Base-by-base conservation (phyloP, 106 monocot species). In the Dactylorhiza incarnata region DNA sequence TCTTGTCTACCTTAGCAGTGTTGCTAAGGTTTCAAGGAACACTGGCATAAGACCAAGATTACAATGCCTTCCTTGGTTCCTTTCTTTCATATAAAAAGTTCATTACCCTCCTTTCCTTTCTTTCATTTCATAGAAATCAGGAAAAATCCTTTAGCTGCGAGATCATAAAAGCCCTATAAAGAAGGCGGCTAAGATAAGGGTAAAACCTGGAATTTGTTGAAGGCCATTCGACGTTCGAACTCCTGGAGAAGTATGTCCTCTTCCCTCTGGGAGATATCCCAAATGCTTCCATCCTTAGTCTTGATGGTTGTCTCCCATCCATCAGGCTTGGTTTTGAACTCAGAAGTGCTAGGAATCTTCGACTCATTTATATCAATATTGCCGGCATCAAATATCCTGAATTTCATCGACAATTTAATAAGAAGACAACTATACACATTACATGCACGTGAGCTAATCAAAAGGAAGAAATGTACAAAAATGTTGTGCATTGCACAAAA, bases 161-260 rank as follows among this genome's bases (percentile, higher is more conserved):
- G 47, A 73, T 23, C 13, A 48, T 55, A 44, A 25, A 37, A 37
- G 37, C 37, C 48, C 17, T 71, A 72, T 52, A 59, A 4, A 13
- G 3, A 65, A 2, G 11, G 22, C 16, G 4, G 0, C 7, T 7
- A 25, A 17, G 43, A 29, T 23, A 43, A 15, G 16, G 45, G 48
- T 2, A 19, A 61, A n/a, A 97, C 96, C 91, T 94, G 97, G 71
- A 84, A 91, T 87, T 91, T 99, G 75, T 89, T 94, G 81, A 91
- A 94, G 80, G 97, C 94, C 72, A 99, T 91, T 26, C 97, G 83
- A 13, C 97, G 77, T 63, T 99, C 97, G 68, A 99, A 99, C 82
- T 99, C 97, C 77, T 94, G 97, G 59, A 99, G 86, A 68, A 99
- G 97, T 46, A 99, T 88, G 72, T 94, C 97, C 70, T 99, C 97